Conservation (phyloP, 441 rosid genomes). For the Bruguiera hainesii region DNA sequence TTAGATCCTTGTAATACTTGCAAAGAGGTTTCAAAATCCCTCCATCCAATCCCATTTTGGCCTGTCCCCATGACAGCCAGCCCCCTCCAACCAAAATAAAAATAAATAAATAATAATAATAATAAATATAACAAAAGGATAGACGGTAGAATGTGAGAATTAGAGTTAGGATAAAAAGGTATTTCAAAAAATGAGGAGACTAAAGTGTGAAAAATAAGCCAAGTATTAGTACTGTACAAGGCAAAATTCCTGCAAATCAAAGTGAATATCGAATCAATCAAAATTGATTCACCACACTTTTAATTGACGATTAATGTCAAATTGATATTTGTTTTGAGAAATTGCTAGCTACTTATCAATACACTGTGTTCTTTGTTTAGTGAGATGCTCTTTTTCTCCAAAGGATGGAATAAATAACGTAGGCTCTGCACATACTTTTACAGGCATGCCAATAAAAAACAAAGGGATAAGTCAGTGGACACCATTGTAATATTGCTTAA, state of each 20-base stretch:
- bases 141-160: no score
- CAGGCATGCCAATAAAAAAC: constrained; percentile 12
- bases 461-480: constrained; percentile 57
- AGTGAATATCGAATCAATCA: constrained; percentile 7
- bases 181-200: no score
- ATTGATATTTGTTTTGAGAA: neutral
- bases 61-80: no score
- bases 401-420: neutral
- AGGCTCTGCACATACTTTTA: no score
- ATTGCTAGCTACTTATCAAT: neutral
- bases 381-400: neutral
- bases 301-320: constrained; percentile 2
- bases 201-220: no score
- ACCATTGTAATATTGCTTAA: constrained; percentile 7
- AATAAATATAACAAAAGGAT: no score
- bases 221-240: constrained; percentile 65
- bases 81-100: no score
- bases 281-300: constrained; percentile 18
- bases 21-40: no score
- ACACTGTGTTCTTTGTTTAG: neutral
- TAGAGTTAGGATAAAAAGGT: no score
- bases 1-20: no score
- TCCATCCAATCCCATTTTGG: no score
- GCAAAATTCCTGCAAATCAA: constrained; percentile 59
- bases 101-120: no score